A percentile compares a stretch with the other conserved stretches of the same genome.
phyloP scores from a whole-genome alignment of 2,329 filamentous ascomycete species.

The Bipolaris cookei region DNA sequence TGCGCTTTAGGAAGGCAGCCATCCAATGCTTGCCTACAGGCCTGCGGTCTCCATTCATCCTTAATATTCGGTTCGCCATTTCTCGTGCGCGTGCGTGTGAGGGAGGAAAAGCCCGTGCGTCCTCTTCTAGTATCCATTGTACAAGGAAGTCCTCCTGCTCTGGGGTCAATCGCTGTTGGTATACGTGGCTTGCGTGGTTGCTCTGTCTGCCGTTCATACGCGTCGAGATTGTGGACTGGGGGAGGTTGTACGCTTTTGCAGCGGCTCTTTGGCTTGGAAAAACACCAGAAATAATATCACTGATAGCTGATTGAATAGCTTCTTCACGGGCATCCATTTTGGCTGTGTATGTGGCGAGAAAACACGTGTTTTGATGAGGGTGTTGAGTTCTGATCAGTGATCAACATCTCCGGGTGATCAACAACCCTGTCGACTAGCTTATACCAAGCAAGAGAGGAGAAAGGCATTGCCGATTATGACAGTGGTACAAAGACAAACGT shows the following conservation, averaged over 20 bases:
- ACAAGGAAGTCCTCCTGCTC: conserved; percentile 11
- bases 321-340: conserved; percentile 8
- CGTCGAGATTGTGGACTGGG: background rate
- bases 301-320: conserved; percentile 10
- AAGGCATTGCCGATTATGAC: too few relatives aligned
- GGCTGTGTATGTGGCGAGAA: background rate
- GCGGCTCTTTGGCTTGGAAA: conserved; percentile 3
- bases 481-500: background rate
- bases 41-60: background rate
- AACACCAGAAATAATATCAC: conserved; percentile 5
- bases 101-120: conserved; percentile 16
- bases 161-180: conserved; percentile 13
- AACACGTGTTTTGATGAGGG: too few relatives aligned
- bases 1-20: background rate
- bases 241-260: conserved; percentile 8
- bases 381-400: background rate
- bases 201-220: background rate
- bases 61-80: conserved; percentile 20
- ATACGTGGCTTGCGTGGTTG: background rate
- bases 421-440: background rate
- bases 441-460: too few relatives aligned
- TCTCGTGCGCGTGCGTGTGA: conserved; percentile 14
- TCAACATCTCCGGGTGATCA: background rate
- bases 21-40: background rate
- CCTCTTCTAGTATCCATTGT: conserved; percentile 21